phyloP scores from a whole-genome alignment of 2,329 filamentous ascomycete genomes.

The Capronia epimyces region DNA sequence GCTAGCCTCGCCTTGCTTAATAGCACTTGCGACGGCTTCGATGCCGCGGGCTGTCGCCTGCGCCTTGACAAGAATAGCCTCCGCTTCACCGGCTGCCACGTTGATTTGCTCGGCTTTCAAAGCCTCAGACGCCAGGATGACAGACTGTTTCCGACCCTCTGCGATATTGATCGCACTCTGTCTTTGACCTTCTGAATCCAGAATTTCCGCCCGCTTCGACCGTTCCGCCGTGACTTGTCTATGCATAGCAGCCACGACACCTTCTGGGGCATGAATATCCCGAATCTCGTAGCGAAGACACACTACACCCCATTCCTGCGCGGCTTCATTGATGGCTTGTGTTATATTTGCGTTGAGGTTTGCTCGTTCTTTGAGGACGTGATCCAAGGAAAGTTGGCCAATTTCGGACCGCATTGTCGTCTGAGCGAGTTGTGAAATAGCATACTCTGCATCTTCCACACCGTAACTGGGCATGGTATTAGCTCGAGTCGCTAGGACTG shows the following conservation, averaged over 20 bases:
- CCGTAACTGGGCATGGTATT: constrained; percentile 63
- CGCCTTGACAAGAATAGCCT: constrained; percentile 84
- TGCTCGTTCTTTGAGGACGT: constrained; percentile 94
- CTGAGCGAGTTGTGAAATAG: constrained; percentile 94
- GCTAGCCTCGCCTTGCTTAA: constrained; percentile 64
- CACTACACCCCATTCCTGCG: constrained; percentile 92
- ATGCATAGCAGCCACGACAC: constrained; percentile 96
- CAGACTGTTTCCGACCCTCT: constrained; percentile 93
- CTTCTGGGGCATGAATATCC: constrained; percentile 91
- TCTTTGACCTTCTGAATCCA: constrained; percentile 93
- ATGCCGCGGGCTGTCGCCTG: constrained; percentile 82
- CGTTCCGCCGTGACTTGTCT: constrained; percentile 95
- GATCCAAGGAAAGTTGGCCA: constrained; percentile 89
- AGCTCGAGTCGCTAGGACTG: constrained; percentile 6
- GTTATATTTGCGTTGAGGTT: constrained; percentile 97
- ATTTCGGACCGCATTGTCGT: constrained; percentile 99
- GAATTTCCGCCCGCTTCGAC: constrained; percentile 93
- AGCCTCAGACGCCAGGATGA: constrained; percentile 92
- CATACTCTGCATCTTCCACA: constrained; percentile 97
- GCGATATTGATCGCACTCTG: constrained; percentile 99
- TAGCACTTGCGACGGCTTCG: constrained; percentile 72
- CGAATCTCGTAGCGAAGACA: constrained; percentile 97
- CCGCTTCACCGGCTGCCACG: constrained; percentile 81
- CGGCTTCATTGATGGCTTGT: constrained; percentile 96
- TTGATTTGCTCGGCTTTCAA: constrained; percentile 89